Evolutionary conservation across 2,329 filamentous ascomycete genomes (phyloP), one percentile per base, ranked within the genome.

Genomic region (Trichophyton schoenleinii): DNA sequence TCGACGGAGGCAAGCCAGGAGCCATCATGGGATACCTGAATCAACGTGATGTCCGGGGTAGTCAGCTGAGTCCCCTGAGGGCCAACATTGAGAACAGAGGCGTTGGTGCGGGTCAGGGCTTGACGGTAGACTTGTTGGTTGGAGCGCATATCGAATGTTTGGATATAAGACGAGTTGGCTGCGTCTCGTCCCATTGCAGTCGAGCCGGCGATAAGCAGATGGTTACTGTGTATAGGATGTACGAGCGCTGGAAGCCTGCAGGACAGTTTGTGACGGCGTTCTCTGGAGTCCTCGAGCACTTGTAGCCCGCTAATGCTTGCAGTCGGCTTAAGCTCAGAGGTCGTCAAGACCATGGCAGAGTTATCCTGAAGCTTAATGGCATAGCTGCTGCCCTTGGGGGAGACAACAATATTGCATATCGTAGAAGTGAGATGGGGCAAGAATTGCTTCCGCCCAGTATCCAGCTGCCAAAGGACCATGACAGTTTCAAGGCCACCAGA

Each of bases 401-500:
- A 96, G 38, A 99, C 83, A 3, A 88, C 85, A 49, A 99, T 82
- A 67, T 88, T 90, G 71, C 94, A 87, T 41, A 99, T 88, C 28
- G 86, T 84, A 4, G 90, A 88, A 25, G 88, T 87, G 62, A 99
- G 80, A 80, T 97, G 91, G n/a, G 94, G 94, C 31, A 99, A 78
- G 69, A 87, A 89, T 70, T 94, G 87, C 68, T 84, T 85, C 70
- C 87, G 87, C 64, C 86, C 86, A 0, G 92, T 96, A 66, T 95
- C 89, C 62, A 96, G 79, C 74, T 99, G 94, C 91, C 91, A 97
- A 36, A 96, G 78, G 7, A 96, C 89, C 48, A 99, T 79, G 20
- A 90, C 88, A 6, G 90, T 91, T 74, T 99, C 94, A 22, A 85
- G 84, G 36, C 94, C 94, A 70, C 94, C 94, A 61, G 94, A 97